Percentiles rank a stretch among this genome's conserved stretches.
Conservation (phyloP, 2,329 filamentous ascomycete species). For the Phaeosphaeria sp. region DNA sequence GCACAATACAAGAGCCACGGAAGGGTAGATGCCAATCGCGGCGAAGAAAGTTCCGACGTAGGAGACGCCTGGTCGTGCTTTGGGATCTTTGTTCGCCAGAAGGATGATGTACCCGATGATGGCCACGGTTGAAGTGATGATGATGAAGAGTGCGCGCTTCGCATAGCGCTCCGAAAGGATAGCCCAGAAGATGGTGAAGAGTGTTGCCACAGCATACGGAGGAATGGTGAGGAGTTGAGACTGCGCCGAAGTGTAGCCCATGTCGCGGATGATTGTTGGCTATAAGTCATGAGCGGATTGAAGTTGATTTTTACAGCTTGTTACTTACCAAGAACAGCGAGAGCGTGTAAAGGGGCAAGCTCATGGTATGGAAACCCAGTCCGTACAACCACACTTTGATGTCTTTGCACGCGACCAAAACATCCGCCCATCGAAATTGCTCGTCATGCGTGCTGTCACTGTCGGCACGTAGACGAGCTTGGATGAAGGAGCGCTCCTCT, state of each 20-base stretch:
- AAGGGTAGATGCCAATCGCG: conserved; percentile 49
- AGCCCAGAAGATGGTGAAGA: conserved; percentile 47
- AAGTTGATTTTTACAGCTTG: neutral
- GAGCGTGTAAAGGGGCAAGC: conserved; percentile 55
- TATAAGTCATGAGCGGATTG: conserved; percentile 43
- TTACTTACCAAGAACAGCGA: conserved; percentile 54
- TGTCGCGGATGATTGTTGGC: conserved; percentile 59
- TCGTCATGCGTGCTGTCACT: conserved; percentile 74
- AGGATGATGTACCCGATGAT: conserved; percentile 50
- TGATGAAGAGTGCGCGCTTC: conserved; percentile 46
- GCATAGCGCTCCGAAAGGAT: conserved; percentile 40
- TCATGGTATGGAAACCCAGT: conserved; percentile 75
- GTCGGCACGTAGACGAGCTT: conserved; percentile 69
- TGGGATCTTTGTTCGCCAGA: conserved; percentile 41
- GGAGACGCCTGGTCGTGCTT: conserved; percentile 42
- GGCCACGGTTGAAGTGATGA: conserved; percentile 37
- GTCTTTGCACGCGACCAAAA: conserved; percentile 64
- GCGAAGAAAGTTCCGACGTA: conserved; percentile 49
- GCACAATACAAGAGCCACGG: conserved; percentile 50
- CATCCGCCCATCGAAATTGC: conserved; percentile 71
- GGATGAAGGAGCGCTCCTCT: conserved; percentile 62
- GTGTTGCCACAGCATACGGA: conserved; percentile 49
- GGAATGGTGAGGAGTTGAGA: conserved; percentile 57
- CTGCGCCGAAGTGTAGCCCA: conserved; percentile 51
- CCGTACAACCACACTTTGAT: conserved; percentile 65